Percentiles rank a stretch among this genome's conserved stretches.
These are phyloP conservation scores for Aspergillus fijiensis DNA, from an alignment of 2,329 filamentous ascomycete species.

Conservation along the genomic window DNA sequence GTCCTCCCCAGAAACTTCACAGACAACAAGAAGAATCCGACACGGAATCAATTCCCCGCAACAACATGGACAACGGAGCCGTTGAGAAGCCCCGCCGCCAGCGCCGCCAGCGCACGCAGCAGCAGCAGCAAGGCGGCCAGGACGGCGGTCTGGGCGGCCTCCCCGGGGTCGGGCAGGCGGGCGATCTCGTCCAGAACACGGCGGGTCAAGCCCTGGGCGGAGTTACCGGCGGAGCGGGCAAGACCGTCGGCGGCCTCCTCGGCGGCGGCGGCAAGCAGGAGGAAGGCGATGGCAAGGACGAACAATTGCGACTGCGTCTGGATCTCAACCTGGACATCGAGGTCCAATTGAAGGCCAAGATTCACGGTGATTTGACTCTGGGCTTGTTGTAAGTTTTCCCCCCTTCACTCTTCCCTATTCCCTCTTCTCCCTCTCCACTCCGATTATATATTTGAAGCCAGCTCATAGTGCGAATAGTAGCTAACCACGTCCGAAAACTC, in stretches of 20 bases:
- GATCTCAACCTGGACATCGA: conserved; percentile 81
- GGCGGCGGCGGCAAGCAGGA: conserved; percentile 1
- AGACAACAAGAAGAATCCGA: not conserved
- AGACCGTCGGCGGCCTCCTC: not conserved
- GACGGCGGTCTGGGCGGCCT: not conserved
- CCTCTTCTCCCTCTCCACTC: not conserved
- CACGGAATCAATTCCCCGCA: not conserved
- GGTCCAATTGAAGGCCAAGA: conserved; percentile 80
- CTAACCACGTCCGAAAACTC: not conserved
- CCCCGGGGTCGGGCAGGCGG: not conserved
- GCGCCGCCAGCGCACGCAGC: not conserved
- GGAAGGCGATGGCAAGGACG: conserved; percentile 5
- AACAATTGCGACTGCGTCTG: conserved; percentile 59
- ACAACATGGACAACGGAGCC: not conserved
- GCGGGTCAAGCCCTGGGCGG: not conserved
- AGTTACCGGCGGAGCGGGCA: not conserved
- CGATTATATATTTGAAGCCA: not conserved
- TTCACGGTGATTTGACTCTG: conserved; percentile 79
- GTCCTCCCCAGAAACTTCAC: not conserved
- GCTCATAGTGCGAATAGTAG: not conserved
- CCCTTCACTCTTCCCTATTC: not conserved
- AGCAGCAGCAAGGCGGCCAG: not conserved
- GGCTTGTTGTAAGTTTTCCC: conserved; percentile 66
- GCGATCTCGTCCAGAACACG: not conserved
- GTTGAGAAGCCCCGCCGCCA: not conserved